phyloP scores from a whole-genome alignment of 371 early-diverging fungal genomes.

The Mortierella sp. region DNA sequence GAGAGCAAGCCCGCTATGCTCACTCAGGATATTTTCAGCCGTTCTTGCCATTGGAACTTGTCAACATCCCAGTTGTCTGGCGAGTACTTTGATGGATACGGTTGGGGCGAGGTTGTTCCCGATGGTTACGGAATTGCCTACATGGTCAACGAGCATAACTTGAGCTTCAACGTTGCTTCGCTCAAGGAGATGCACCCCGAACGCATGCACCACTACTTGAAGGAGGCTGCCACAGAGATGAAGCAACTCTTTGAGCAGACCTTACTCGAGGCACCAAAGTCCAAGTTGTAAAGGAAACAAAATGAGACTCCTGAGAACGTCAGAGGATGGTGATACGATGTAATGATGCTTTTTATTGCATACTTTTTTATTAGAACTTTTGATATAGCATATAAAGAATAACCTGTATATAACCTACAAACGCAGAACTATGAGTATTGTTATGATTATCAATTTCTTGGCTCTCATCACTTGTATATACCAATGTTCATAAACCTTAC shows the following conservation, averaged over 20 bases:
- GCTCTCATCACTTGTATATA: too few species aligned
- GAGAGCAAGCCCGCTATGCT: conserved; percentile 86
- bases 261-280: conserved; percentile 44
- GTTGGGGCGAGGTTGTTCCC: conserved; percentile 96
- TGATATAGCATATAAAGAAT: too few species aligned
- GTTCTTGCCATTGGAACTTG: conserved; percentile 89
- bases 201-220: conserved; percentile 72
- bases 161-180: conserved; percentile 90
- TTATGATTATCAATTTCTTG: too few species aligned
- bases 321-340: too few species aligned
- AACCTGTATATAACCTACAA: too few species aligned
- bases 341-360: too few species aligned
- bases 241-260: conserved; percentile 58
- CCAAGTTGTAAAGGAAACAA: conserved; percentile 37
- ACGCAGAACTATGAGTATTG: too few species aligned
- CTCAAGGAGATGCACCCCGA: conserved; percentile 75
- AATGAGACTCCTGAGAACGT: too few species aligned
- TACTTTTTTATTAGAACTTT: too few species aligned
- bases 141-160: conserved; percentile 85
- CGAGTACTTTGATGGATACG: conserved; percentile 91
- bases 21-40: conserved; percentile 82
- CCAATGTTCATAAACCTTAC: too few species aligned
- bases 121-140: conserved; percentile 95
- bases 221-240: conserved; percentile 84
- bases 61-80: conserved; percentile 93